phyloP scores from a whole-genome alignment of 106 monocot genomes.

The Narthecium ossifragum region DNA sequence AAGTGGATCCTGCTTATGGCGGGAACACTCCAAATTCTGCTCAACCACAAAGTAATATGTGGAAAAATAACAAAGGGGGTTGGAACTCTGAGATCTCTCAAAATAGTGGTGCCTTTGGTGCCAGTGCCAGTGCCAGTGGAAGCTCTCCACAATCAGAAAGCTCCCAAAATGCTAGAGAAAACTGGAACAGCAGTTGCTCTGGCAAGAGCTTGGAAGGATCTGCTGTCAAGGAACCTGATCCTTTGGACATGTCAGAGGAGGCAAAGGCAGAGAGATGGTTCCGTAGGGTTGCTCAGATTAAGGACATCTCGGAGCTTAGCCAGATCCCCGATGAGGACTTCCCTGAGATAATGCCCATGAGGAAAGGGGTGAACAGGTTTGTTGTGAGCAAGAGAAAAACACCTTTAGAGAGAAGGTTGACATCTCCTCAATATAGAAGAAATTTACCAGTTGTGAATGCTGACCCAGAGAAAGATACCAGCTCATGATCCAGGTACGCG shows the following conservation, averaged over 20 bases:
- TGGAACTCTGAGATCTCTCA: conserved; percentile 6
- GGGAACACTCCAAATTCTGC: background rate
- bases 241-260: conserved; percentile 98
- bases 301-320: conserved; percentile 88
- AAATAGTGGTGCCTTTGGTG: background rate
- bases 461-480: conserved; percentile 46
- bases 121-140: background rate
- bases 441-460: conserved; percentile 69
- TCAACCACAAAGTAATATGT: background rate
- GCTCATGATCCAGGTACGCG: background rate
- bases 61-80: conserved; percentile 1
- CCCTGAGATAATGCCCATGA: conserved; percentile 96
- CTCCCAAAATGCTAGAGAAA: conserved; percentile 10
- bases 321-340: conserved; percentile 97
- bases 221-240: conserved; percentile 75
- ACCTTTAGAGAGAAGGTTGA: conserved; percentile 80
- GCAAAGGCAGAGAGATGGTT: conserved; percentile 99
- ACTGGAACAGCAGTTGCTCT: conserved; percentile 18
- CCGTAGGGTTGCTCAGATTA: conserved; percentile 85
- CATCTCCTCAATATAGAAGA: conserved; percentile 78
- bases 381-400: conserved; percentile 98
- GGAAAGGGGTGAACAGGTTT: conserved; percentile 94
- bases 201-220: conserved; percentile 97
- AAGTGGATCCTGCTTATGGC: background rate
- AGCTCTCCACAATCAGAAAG: conserved; percentile 5